Percentiles rank a stretch among this genome's conserved stretches.
These are phyloP conservation scores for Colletotrichum simmondsii DNA, from an alignment of 2,329 filamentous ascomycete genomes.

Conservation along the genomic window DNA sequence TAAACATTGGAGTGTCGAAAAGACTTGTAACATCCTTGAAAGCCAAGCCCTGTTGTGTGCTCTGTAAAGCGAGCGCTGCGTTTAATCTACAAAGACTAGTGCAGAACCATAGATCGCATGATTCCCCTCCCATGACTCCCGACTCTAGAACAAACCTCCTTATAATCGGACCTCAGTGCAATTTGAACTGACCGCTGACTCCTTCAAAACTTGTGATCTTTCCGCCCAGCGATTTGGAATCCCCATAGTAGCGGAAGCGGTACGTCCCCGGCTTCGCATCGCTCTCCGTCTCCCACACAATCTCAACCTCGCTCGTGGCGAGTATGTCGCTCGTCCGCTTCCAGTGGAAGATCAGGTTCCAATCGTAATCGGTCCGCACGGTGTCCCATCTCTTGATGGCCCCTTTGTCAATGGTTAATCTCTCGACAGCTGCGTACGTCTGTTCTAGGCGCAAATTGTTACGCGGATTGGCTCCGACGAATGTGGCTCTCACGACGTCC, in stretches of 20 bases:
- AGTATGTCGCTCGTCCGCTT: constrained; percentile 75
- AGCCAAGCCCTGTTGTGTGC: background rate
- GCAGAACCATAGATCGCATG: background rate
- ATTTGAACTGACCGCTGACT: constrained; percentile 63
- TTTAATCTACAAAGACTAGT: background rate
- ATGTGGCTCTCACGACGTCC: constrained; percentile 71
- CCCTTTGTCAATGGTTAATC: constrained; percentile 49
- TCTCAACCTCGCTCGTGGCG: constrained; percentile 79
- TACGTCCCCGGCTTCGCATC: constrained; percentile 72
- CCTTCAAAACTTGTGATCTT: constrained; percentile 76
- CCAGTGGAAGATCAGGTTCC: constrained; percentile 86
- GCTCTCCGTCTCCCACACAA: constrained; percentile 82
- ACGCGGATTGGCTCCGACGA: constrained; percentile 87
- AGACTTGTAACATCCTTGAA: background rate
- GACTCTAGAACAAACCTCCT: background rate
- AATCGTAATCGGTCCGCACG: constrained; percentile 82
- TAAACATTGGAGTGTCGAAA: background rate
- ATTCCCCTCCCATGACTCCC: background rate
- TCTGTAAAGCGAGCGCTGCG: background rate
- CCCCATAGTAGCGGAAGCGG: constrained; percentile 83
- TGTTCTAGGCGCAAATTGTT: constrained; percentile 84
- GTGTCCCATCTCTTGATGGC: constrained; percentile 64
- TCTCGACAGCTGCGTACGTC: constrained; percentile 83
- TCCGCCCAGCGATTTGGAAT: constrained; percentile 75
- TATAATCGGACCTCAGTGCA: constrained; percentile 9